Percentiles rank a stretch among this genome's conserved stretches.
Conservation (phyloP, 768 basidiomycete species). For the Glaciozyma antarctica region DNA sequence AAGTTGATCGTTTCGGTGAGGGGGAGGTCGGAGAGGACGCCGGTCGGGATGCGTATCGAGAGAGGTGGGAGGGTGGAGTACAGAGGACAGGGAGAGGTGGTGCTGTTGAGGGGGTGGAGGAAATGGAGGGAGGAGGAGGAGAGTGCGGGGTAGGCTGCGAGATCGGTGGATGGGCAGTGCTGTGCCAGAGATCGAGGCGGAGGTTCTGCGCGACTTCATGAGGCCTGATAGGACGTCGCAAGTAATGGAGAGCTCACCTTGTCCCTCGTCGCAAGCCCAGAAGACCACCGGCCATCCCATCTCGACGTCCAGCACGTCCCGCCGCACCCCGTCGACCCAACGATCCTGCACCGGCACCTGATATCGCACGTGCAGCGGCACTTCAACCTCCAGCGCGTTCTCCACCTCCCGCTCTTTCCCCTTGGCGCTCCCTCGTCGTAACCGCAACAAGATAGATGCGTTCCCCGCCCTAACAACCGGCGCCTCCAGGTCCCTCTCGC, state of each 20-base stretch:
- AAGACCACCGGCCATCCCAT: slow-evolving; percentile 20
- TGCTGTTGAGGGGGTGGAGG: neutral
- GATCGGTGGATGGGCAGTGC: too few species aligned
- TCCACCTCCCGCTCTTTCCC: neutral
- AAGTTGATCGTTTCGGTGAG: slow-evolving; percentile 15
- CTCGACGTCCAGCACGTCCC: slow-evolving; percentile 5
- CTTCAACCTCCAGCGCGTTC: neutral
- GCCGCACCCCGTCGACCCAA: neutral
- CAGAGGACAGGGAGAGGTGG: neutral
- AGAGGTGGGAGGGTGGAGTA: neutral
- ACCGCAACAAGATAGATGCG: neutral
- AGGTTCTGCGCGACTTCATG: neutral
- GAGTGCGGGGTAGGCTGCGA: neutral
- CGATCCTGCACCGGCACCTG: slow-evolving; percentile 16
- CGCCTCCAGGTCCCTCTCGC: slow-evolving; percentile 25
- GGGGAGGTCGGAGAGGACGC: slow-evolving; percentile 20
- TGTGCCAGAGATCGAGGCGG: neutral
- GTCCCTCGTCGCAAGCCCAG: slow-evolving; percentile 16
- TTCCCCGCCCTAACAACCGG: slow-evolving; percentile 2
- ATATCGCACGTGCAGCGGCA: slow-evolving; percentile 29
- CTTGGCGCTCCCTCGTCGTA: neutral
- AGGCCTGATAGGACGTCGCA: neutral
- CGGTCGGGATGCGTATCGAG: neutral
- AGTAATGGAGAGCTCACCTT: neutral
- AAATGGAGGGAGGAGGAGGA: slow-evolving; percentile 8